These are phyloP conservation scores for Fraxinus excelsior DNA, from an alignment of 257 asterid genomes.

Conservation along the genomic window DNA sequence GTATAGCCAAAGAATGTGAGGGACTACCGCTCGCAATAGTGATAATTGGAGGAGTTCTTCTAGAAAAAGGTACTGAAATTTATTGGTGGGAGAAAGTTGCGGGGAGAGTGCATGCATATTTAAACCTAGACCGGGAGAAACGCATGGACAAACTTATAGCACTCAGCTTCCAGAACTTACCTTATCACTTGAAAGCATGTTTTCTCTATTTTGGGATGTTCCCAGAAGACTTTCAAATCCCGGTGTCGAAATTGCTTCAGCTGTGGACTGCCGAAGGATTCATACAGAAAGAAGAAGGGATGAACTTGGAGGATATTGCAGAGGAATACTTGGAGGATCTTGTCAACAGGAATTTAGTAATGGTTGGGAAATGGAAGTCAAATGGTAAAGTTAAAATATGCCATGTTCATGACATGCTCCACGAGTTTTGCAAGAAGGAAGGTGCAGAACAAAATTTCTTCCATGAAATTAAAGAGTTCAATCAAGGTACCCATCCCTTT, in stretches of 20 bases:
- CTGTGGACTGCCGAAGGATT: constrained; percentile 72
- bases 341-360: constrained; percentile 49
- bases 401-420: constrained; percentile 58
- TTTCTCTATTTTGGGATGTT: constrained; percentile 62
- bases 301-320: constrained; percentile 50
- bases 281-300: constrained; percentile 40
- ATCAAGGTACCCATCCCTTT: constrained; percentile 33
- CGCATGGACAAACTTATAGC: constrained; percentile 46
- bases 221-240: constrained; percentile 52
- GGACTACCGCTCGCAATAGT: constrained; percentile 66
- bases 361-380: constrained; percentile 37
- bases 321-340: constrained; percentile 55
- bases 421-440: constrained; percentile 47
- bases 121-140: constrained; percentile 39
- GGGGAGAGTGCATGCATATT: constrained; percentile 35
- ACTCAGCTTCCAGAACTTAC: constrained; percentile 52
- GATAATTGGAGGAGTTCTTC: constrained; percentile 58
- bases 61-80: constrained; percentile 42
- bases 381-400: constrained; percentile 52
- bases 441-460: constrained; percentile 50
- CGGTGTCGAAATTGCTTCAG: constrained; percentile 40
- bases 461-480: constrained; percentile 42
- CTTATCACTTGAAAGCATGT: constrained; percentile 54
- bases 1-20: constrained; percentile 43
- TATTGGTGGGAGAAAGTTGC: not conserved